Base-by-base conservation (phyloP, 2,329 filamentous ascomycete species). In the Stromatinia cepivora region DNA sequence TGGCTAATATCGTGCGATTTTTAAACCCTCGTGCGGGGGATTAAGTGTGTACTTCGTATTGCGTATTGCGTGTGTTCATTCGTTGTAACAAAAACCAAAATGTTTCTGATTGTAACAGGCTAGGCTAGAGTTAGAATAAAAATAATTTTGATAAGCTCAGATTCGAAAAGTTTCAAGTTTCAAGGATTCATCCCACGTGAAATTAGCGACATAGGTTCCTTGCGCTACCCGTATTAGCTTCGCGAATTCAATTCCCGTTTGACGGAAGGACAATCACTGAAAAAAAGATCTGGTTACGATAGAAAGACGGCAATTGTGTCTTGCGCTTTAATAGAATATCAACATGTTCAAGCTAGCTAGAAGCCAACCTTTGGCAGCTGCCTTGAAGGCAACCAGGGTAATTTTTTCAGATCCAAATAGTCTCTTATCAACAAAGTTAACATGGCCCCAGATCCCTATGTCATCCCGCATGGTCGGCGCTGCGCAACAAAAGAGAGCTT, bases 261-360 rank as follows among this genome's bases (percentile, higher is more conserved):
- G 36, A 20, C 66, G 59, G 57, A 39, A 62, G 66, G 58, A 68
- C 53, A 67, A 68, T 64, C 58, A 68, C 39, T 50, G 58, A 68
- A 68, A 68, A 68, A 68, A 68, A 54, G 66, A 63, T 68, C 66
- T 68, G 58, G 66, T 68, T 42, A 56, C 31, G 57, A 68, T 68
- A 64, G 66, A 68, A 54, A 57, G 75, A 76, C 75, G 71, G 72
- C 69, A 62, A 42, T 71, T 71, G 71, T 72, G 69, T 73, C 67
- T 70, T 69, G 59, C 67, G 61, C 66, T 69, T 67, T 69, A 70
- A 74, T 70, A 70, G 72, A 69, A 72, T 71, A 77, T 79, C 82
- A 87, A 78, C 78, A 97, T 97, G 93, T 96, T 93, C 86, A 95
- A 90, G 83, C 84, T 97, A 81, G 90, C 90, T 81, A 90, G 93